Evolutionary conservation across 805 yeast species (phyloP).

Genomic region (Ogataea salicorniae): DNA sequence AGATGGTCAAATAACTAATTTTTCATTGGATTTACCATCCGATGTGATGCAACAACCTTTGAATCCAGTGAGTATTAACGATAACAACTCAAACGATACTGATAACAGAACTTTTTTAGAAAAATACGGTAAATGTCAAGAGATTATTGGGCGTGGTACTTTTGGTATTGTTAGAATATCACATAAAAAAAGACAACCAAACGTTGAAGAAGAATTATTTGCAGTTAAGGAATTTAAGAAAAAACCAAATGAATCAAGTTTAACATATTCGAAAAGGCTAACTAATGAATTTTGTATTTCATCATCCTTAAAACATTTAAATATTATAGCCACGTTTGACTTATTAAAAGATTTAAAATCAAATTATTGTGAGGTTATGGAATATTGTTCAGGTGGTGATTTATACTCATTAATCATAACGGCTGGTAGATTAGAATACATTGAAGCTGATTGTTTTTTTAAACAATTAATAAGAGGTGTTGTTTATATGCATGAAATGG

Average conservation of each 20-base stretch:
- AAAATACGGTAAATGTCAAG: conserved; percentile 92
- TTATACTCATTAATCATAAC: conserved; percentile 68
- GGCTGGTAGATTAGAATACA: conserved; percentile 70
- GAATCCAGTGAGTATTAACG: conserved; percentile 17
- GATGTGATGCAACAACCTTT: conserved; percentile 17
- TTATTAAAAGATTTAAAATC: conserved; percentile 76
- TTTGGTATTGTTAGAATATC: conserved; percentile 90
- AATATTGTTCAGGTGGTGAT: conserved; percentile 79
- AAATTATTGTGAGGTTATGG: conserved; percentile 83
- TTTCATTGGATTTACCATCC: conserved; percentile 16
- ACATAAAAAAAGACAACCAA: conserved; percentile 50
- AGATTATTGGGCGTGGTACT: conserved; percentile 88
- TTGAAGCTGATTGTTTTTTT: conserved; percentile 87
- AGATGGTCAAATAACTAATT: conserved; percentile 29
- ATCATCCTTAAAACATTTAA: conserved; percentile 69
- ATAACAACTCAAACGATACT: conserved; percentile 12
- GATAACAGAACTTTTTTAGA: conserved; percentile 65
- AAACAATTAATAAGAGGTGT: conserved; percentile 83
- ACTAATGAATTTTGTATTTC: conserved; percentile 83
- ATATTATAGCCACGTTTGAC: conserved; percentile 73
- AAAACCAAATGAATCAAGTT: conserved; percentile 54
- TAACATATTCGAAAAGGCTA: conserved; percentile 64
- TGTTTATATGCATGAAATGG: conserved; percentile 83
- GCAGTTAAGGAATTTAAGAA: conserved; percentile 87
- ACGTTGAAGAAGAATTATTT: conserved; percentile 43